Evolutionary conservation across 352 stramenopile species (phyloP).

Genomic region (Phytopythium oedochilum): DNA sequence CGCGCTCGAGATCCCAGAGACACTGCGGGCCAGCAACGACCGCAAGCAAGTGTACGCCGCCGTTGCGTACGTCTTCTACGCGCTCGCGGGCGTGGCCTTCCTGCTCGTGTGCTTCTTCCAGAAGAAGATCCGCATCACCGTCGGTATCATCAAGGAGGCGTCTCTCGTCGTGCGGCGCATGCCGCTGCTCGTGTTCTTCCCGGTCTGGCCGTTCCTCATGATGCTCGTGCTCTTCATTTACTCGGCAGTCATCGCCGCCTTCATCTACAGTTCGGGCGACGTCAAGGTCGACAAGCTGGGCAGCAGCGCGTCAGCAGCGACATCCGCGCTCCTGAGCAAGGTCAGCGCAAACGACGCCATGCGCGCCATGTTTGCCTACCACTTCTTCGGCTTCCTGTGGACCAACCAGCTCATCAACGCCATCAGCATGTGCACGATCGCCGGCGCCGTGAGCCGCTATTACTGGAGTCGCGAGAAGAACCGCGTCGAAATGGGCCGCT

Average conservation of each 20-base stretch:
- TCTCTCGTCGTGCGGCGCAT: conserved; percentile 56
- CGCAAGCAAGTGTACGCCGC: conserved; percentile 56
- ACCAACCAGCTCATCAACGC: conserved; percentile 95
- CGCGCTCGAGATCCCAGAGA: conserved; percentile 42
- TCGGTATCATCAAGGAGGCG: conserved; percentile 77
- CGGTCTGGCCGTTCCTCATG: conserved; percentile 54
- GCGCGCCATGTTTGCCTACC: conserved; percentile 67
- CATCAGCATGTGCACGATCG: conserved; percentile 93
- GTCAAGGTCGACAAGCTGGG: conserved; percentile 36
- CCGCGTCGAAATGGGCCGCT: conserved; percentile 54
- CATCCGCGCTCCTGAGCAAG: conserved; percentile 27
- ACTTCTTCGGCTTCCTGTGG: conserved; percentile 96
- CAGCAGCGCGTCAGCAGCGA: conserved; percentile 6
- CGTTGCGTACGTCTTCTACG: conserved; percentile 62
- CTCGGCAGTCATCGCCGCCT: conserved; percentile 48
- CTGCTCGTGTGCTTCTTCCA: conserved; percentile 82
- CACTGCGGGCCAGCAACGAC: conserved; percentile 43
- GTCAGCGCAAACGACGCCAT: conserved; percentile 55
- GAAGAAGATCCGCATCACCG: conserved; percentile 72
- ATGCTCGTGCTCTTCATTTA: conserved; percentile 66
- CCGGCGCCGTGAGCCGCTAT: conserved; percentile 88
- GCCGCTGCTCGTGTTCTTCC: conserved; percentile 65
- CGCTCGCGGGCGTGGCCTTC: conserved; percentile 50
- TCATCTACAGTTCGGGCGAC: conserved; percentile 60
- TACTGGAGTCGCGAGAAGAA: conserved; percentile 90